Evolutionary conservation across 208 protist genomes (phyloP), one percentile per base, ranked within the genome.

Genomic region (Acanthamoeba royreba): DNA sequence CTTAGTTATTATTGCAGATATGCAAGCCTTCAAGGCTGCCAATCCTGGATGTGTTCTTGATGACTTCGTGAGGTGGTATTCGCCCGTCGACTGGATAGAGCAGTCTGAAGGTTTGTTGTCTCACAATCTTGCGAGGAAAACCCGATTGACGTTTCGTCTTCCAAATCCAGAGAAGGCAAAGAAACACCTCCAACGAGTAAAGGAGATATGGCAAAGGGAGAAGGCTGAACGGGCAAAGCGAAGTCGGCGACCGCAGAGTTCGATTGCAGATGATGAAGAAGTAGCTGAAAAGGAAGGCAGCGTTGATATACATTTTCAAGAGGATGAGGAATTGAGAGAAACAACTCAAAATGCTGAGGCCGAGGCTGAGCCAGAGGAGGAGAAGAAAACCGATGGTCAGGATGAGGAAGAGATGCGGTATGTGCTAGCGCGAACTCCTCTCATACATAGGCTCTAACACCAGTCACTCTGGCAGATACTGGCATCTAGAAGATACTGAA

Each of bases 31-130:
- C 53, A 96, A 97, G 92, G 96, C 93, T 25, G 95, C 95, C 43
- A 96, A 96, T 93, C 94, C 94, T 2, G 86, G 55, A 8, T 83
- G 77, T 45, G 28, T 69, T 13, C 40, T 96, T 19, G 94, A 81
- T 35, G 96, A 97, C 79, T 97, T 97, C 69, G 95, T 97, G n/a
- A 63, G 96, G 86, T 97, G 96, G 96, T 94, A 96, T 49, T 97
- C 96, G 9, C 96, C 96, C 31, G 19, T 28, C 13, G 96, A 97
- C 83, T 97, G 95, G 95, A 90, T 96, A 25, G 89, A 89, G 45
- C 46, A 94, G 49, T 46, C 87, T 1, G 81, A 74, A 49, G 72
- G 40, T 94, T 5, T 28, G n/a, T n/a, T n/a, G n/a, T n/a, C n/a
- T n/a, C n/a, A n/a, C n/a, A n/a, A n/a, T n/a, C n/a, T n/a, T n/a